Evolutionary conservation across 73 alveolate species (phyloP).

Genomic region (Durusdinium trenchii): DNA sequence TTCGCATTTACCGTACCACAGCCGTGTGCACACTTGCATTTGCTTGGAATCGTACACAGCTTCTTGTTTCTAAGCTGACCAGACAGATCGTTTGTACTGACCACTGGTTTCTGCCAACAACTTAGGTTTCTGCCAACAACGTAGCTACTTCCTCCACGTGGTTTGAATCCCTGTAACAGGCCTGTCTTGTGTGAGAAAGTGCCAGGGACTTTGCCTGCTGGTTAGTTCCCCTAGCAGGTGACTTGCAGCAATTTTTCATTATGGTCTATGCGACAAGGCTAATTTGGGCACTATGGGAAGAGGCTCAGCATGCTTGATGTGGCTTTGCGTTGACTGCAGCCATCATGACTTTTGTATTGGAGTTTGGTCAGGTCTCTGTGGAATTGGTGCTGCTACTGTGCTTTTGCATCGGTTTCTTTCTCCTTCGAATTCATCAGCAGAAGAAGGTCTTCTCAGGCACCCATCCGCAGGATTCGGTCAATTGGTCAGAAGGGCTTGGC

Average conservation of each 20-base stretch:
- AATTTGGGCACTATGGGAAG: slow-evolving; percentile 43
- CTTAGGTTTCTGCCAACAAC: slow-evolving; percentile 89
- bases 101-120: neutral
- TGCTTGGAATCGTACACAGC: neutral
- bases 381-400: slow-evolving; percentile 38
- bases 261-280: slow-evolving; percentile 16
- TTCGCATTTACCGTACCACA: neutral
- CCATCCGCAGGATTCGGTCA: neutral
- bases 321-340: neutral
- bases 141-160: slow-evolving; percentile 79
- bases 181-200: neutral
- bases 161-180: slow-evolving; percentile 24
- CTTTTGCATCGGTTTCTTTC: slow-evolving; percentile 68
- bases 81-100: neutral
- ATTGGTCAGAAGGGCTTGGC: neutral
- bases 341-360: neutral
- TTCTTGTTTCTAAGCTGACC: neutral
- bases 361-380: neutral
- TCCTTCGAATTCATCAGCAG: slow-evolving; percentile 21
- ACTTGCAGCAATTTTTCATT: slow-evolving; percentile 69
- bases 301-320: neutral
- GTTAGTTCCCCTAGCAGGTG: neutral
- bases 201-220: neutral
- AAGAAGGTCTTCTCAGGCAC: neutral
- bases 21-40: neutral